A percentile compares a stretch with the other conserved stretches of the same genome.
These are phyloP conservation scores for Kuraishia molischiana DNA, from an alignment of 805 yeast species.

Conservation along the genomic window DNA sequence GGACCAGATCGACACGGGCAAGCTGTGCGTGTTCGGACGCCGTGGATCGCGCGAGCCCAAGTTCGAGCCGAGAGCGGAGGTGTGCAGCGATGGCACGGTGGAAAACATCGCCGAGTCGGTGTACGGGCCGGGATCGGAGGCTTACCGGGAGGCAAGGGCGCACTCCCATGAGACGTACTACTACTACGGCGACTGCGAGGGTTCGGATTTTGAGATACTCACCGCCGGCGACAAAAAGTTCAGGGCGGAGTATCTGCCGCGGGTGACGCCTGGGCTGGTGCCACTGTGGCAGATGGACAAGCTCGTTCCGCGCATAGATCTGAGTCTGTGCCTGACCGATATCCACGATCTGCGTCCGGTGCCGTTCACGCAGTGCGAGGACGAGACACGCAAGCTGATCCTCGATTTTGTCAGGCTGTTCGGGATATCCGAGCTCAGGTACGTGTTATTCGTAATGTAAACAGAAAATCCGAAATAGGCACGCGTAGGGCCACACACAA, in stretches of 20 bases:
- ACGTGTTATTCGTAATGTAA: neutral
- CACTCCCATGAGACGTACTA: slow-evolving; percentile 6
- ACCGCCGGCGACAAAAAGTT: neutral
- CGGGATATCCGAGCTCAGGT: slow-evolving; percentile 21
- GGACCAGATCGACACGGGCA: slow-evolving; percentile 17
- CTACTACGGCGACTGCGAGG: slow-evolving; percentile 8
- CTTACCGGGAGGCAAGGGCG: slow-evolving; percentile 8
- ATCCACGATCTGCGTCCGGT: neutral
- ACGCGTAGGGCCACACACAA: too few relatives aligned
- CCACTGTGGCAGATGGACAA: slow-evolving; percentile 35
- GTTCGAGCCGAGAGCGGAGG: too few relatives aligned
- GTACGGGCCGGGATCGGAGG: slow-evolving; percentile 26
- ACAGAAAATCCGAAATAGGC: too few relatives aligned
- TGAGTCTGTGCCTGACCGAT: too few relatives aligned
- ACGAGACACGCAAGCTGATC: slow-evolving; percentile 15
- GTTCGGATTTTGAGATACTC: slow-evolving; percentile 7
- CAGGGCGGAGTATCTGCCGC: slow-evolving; percentile 19
- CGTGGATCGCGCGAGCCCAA: neutral
- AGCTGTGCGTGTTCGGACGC: slow-evolving; percentile 16
- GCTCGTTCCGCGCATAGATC: slow-evolving; percentile 3
- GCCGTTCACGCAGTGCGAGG: slow-evolving; percentile 4
- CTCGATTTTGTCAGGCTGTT: slow-evolving; percentile 33
- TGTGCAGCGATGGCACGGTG: too few relatives aligned
- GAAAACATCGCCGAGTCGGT: slow-evolving; percentile 25
- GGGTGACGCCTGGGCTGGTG: slow-evolving; percentile 39